These are phyloP conservation scores for Aphanomyces stellatus DNA, from an alignment of 352 stramenopile genomes.

Conservation along the genomic window DNA sequence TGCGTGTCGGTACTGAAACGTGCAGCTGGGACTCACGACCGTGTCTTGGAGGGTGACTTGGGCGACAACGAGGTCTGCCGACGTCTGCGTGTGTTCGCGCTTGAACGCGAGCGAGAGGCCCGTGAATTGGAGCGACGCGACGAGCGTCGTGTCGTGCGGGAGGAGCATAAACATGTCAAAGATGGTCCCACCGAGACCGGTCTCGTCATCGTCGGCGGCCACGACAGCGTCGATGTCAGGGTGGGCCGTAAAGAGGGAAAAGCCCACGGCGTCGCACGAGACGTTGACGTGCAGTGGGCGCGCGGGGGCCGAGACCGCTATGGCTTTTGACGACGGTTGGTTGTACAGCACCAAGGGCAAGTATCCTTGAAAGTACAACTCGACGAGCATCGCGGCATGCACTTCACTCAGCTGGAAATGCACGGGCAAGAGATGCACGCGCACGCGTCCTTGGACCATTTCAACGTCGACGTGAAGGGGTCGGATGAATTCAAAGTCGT, in stretches of 20 bases:
- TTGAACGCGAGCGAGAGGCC: background rate
- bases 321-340: background rate
- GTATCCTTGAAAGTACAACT: conserved; percentile 14
- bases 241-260: conserved; percentile 1
- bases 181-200: background rate
- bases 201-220: background rate
- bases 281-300: background rate
- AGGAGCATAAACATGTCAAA: conserved; percentile 4
- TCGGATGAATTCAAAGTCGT: conserved; percentile 16
- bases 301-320: background rate
- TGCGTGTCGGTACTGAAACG: background rate
- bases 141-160: background rate
- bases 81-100: background rate
- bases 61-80: background rate
- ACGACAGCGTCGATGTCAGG: background rate
- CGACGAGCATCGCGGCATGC: conserved; percentile 9
- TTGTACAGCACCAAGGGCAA: conserved; percentile 4
- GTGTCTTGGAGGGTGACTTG: conserved; percentile 4
- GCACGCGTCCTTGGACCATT: background rate
- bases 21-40: background rate
- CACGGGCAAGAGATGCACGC: background rate
- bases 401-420: conserved; percentile 13
- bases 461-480: conserved; percentile 6
- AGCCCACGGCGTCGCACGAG: background rate
- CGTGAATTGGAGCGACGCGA: background rate